These are phyloP conservation scores for Avicennia marina DNA, from an alignment of 257 asterid genomes.

Conservation along the genomic window DNA sequence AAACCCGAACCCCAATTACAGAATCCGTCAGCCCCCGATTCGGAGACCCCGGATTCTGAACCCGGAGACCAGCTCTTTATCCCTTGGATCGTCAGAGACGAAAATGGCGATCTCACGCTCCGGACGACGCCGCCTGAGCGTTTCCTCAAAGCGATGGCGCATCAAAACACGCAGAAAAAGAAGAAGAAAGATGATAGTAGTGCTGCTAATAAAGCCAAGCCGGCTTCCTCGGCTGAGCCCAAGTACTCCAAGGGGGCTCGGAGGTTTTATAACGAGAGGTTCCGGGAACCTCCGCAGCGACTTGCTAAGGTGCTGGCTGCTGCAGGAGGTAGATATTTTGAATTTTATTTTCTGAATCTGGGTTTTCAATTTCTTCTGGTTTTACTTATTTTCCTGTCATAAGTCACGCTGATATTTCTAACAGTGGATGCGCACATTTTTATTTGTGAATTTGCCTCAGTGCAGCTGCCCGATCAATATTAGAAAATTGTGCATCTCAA, in stretches of 20 bases:
- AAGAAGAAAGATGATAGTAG: slow-evolving; percentile 42
- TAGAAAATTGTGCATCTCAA: no score
- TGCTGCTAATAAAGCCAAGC: slow-evolving; percentile 25
- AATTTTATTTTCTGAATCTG: neutral
- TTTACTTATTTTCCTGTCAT: no score
- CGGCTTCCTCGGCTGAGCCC: slow-evolving; percentile 40
- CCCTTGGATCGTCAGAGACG: slow-evolving; percentile 79
- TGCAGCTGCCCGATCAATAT: no score
- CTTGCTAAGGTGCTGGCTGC: slow-evolving; percentile 89
- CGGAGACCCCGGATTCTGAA: slow-evolving; percentile 28
- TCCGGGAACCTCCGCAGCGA: slow-evolving; percentile 83
- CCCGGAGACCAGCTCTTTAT: slow-evolving; percentile 38
- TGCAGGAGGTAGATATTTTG: slow-evolving; percentile 64
- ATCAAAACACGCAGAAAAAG: slow-evolving; percentile 47
- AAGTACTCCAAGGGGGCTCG: slow-evolving; percentile 94
- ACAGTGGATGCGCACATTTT: no score
- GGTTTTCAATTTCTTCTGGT: no score
- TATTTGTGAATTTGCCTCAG: no score
- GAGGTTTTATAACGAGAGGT: slow-evolving; percentile 83
- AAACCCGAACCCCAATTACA: slow-evolving; percentile 33
- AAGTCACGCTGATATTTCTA: no score
- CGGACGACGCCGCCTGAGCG: slow-evolving; percentile 51
- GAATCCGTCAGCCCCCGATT: slow-evolving; percentile 17
- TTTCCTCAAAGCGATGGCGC: slow-evolving; percentile 47
- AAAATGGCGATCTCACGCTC: slow-evolving; percentile 50